Evolutionary conservation across 148 eudicot species (phyloP).

Genomic region (Persicaria tinctoria): DNA sequence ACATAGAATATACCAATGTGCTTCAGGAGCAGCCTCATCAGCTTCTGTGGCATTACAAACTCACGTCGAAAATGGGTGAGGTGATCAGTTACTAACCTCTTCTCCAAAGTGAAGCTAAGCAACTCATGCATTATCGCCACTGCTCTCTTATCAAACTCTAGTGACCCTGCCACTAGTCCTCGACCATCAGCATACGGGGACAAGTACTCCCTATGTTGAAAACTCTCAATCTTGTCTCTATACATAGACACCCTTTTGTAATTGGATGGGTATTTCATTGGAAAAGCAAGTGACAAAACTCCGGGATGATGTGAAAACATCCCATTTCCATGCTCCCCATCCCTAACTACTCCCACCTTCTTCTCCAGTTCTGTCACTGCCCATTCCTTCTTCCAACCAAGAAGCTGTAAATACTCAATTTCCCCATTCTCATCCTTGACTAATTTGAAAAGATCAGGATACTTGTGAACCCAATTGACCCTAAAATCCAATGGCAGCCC

Average conservation of each 20-base stretch:
- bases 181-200: conserved; percentile 88
- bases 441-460: conserved; percentile 56
- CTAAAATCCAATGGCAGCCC: conserved; percentile 81
- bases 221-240: conserved; percentile 54
- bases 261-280: conserved; percentile 60
- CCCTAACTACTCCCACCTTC: conserved; percentile 24
- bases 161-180: conserved; percentile 28
- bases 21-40: conserved; percentile 86
- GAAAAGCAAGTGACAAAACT: conserved; percentile 59
- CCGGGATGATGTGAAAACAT: conserved; percentile 24
- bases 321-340: conserved; percentile 13
- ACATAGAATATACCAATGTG: conserved; percentile 95
- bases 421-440: conserved; percentile 46
- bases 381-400: conserved; percentile 70
- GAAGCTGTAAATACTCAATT: conserved; percentile 71
- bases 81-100: conserved; percentile 83
- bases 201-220: conserved; percentile 66
- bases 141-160: conserved; percentile 18
- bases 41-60: conserved; percentile 88
- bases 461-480: conserved; percentile 56
- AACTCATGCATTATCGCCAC: conserved; percentile 89
- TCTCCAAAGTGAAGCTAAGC: conserved; percentile 85
- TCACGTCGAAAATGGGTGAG: conserved; percentile 84
- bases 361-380: conserved; percentile 82
- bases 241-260: conserved; percentile 52